phyloP scores from a whole-genome alignment of 306 rosid species.

The Dalbergia oliveri region DNA sequence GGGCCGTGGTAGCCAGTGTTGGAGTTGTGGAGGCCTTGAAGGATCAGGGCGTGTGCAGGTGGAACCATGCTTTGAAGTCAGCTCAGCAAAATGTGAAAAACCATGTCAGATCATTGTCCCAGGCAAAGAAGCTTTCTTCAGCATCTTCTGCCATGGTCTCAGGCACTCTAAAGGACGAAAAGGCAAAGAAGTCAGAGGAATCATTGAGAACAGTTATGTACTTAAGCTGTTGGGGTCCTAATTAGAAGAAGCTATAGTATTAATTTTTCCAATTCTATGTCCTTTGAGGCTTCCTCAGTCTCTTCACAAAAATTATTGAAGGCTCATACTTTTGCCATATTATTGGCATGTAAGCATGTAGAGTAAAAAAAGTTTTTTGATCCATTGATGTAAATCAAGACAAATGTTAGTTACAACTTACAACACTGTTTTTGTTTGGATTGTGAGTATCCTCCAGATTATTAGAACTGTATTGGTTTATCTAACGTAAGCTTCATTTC shows the following conservation, averaged over 20 bases:
- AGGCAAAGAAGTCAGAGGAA: constrained; percentile 63
- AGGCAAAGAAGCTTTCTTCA: constrained; percentile 56
- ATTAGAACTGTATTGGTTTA: too few species aligned
- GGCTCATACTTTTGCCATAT: too few species aligned
- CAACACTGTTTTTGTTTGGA: too few species aligned
- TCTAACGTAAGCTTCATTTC: too few species aligned
- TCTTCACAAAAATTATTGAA: too few species aligned
- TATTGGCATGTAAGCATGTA: neutral
- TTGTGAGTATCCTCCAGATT: too few species aligned
- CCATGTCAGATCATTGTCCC: constrained; percentile 49
- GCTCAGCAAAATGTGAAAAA: constrained; percentile 56
- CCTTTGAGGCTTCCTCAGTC: too few species aligned
- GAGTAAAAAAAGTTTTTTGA: neutral
- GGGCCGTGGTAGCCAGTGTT: constrained; percentile 54
- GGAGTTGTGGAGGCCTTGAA: constrained; percentile 59
- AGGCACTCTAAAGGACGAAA: constrained; percentile 46
- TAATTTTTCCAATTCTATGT: neutral
- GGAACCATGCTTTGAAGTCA: constrained; percentile 52
- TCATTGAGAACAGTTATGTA: constrained; percentile 75
- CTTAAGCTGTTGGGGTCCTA: constrained; percentile 70
- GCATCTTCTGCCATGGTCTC: constrained; percentile 50
- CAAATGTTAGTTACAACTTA: too few species aligned
- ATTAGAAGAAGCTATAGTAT: neutral
- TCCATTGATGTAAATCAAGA: neutral
- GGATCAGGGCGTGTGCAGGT: constrained; percentile 68